phyloP scores from a whole-genome alignment of 2,329 filamentous ascomycete genomes.

The Fusarium beomiforme region DNA sequence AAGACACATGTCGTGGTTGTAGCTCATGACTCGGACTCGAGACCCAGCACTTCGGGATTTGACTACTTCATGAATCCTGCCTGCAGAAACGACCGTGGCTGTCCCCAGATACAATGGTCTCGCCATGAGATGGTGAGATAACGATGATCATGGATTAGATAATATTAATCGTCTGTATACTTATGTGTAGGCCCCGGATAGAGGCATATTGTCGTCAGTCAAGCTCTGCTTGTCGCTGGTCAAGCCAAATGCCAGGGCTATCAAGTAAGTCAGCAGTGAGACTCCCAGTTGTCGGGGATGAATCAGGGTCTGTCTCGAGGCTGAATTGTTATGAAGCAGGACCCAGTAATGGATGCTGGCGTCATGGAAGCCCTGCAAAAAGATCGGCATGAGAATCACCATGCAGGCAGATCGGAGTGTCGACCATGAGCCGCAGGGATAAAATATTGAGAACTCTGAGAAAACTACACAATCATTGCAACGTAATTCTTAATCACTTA shows the following conservation, averaged over 20 bases:
- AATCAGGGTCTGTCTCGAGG: conserved; percentile 19
- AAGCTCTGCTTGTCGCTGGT: conserved; percentile 10
- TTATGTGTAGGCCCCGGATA: not conserved
- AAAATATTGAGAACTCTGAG: not conserved
- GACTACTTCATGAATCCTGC: not conserved
- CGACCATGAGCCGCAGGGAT: not conserved
- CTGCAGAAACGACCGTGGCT: not conserved
- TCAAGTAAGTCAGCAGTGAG: conserved; percentile 1
- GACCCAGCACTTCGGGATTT: conserved; percentile 33
- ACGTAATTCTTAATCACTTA: not conserved
- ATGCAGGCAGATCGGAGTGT: not conserved
- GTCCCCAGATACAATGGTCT: not conserved
- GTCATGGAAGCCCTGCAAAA: not conserved
- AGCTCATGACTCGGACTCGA: conserved; percentile 18
- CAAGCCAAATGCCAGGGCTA: not conserved
- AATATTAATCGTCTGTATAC: not conserved
- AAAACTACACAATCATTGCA: not conserved
- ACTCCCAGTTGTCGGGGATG: conserved; percentile 17
- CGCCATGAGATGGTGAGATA: not conserved
- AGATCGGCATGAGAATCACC: conserved; percentile 7
- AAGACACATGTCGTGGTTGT: conserved; percentile 19
- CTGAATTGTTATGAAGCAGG: not conserved
- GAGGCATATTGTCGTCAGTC: not conserved
- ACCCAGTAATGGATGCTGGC: not conserved
- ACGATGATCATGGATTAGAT: not conserved